These are phyloP conservation scores for Begonia fuchsioides DNA, from an alignment of 306 rosid genomes.

Conservation along the genomic window DNA sequence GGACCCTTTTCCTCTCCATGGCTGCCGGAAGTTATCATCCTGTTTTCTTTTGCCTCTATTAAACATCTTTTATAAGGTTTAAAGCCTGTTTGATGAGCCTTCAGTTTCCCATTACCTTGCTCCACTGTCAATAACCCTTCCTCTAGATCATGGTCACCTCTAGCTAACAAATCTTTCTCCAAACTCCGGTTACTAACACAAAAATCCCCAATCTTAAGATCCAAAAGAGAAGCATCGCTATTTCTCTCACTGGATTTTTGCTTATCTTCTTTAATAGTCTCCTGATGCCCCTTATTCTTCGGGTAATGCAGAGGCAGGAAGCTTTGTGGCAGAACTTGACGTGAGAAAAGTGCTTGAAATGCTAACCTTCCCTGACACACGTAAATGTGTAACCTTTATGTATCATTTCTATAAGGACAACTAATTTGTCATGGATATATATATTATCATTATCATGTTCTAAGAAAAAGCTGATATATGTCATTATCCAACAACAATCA, in stretches of 20 bases:
- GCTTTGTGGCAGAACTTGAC: constrained; percentile 86
- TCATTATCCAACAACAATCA: too few relatives aligned
- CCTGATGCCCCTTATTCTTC: constrained; percentile 23
- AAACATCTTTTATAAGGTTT: too few relatives aligned
- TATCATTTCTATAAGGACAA: too few relatives aligned
- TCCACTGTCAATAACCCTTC: constrained; percentile 56
- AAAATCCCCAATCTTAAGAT: constrained; percentile 25
- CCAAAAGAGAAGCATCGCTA: constrained; percentile 11
- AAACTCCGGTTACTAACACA: constrained; percentile 12
- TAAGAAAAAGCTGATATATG: too few relatives aligned
- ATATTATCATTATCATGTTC: too few relatives aligned
- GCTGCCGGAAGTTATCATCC: constrained; percentile 26
- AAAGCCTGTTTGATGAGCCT: constrained; percentile 59
- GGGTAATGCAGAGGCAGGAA: constrained; percentile 55
- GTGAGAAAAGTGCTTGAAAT: constrained; percentile 81
- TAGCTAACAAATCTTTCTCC: constrained; percentile 18
- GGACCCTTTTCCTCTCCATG: constrained; percentile 59
- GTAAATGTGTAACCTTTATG: too few relatives aligned
- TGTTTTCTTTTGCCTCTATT: too few relatives aligned
- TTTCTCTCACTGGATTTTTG: constrained; percentile 6
- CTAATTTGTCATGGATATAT: too few relatives aligned
- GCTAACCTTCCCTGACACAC: constrained; percentile 67
- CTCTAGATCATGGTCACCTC: constrained; percentile 12
- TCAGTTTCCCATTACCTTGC: constrained; percentile 55
- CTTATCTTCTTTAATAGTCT: constrained; percentile 5